These are phyloP conservation scores for Sclerotinia sclerotiorum DNA, from an alignment of 2,329 filamentous ascomycete species.

Conservation along the genomic window DNA sequence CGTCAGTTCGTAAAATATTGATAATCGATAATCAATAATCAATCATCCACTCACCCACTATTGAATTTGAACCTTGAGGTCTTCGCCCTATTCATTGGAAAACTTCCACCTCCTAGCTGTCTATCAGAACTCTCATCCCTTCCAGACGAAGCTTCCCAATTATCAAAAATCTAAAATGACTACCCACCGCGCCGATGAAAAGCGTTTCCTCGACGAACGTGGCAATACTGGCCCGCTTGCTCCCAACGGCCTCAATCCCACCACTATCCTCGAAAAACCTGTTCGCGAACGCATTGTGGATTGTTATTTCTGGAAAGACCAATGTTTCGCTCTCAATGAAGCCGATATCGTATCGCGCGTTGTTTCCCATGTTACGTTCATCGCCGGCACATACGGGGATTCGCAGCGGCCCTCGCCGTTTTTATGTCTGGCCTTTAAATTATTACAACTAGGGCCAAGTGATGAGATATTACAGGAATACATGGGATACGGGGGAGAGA, in stretches of 20 bases:
- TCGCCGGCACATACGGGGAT: constrained; percentile 85
- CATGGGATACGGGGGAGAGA: constrained; percentile 69
- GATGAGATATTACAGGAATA: constrained; percentile 80
- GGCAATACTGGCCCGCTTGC: constrained; percentile 75
- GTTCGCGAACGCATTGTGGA: constrained; percentile 94
- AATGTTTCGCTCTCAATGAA: constrained; percentile 93
- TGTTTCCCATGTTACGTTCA: constrained; percentile 73
- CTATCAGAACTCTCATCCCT: not conserved
- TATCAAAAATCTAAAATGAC: constrained; percentile 36
- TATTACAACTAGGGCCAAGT: constrained; percentile 81
- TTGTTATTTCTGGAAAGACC: constrained; percentile 97
- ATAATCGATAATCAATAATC: not conserved
- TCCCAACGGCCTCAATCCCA: constrained; percentile 85
- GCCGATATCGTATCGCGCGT: constrained; percentile 83
- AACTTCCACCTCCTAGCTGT: not conserved
- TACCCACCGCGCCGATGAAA: constrained; percentile 75
- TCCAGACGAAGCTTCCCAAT: not conserved
- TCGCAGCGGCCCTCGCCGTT: constrained; percentile 89
- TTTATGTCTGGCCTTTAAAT: constrained; percentile 90
- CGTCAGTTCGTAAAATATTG: not conserved
- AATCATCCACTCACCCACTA: not conserved
- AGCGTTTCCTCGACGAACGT: constrained; percentile 83
- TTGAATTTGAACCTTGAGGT: not conserved
- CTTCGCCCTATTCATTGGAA: not conserved
- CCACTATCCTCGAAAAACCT: constrained; percentile 93